Base-by-base conservation (phyloP, 331 rosid genomes). In the Telfairia occidentalis region DNA sequence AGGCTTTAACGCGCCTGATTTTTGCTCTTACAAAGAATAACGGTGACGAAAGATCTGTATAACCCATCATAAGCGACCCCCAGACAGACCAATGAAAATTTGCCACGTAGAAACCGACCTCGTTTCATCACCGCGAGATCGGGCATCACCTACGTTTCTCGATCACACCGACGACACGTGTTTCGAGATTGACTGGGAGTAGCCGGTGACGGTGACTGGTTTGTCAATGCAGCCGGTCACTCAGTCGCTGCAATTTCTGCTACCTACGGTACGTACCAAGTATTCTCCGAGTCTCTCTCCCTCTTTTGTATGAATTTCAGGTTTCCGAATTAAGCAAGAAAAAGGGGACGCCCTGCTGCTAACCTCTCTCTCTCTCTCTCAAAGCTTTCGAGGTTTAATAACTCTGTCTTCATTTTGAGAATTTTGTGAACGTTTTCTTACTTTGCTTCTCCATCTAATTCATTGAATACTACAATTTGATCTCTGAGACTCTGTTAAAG, bases 311-410 rank as follows among this genome's bases (percentile, higher is more conserved):
- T 18, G 53, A 32, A 69, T 85, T 83, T 73, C 70, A 30, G 80
- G 76, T 78, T 80, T 54, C 54, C 55, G 50, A 76, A 79, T 78
- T 79, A 52, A 78, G 72, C 71, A 61, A 75, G 67, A 73, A 73
- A 34, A 38, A 71, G 42, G 5, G 24, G 52, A 79, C 79, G n/a
- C n/a, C n/a, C n/a, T n/a, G n/a, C n/a, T n/a, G n/a, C n/a, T n/a
- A n/a, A n/a, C n/a, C n/a, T 72, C 81, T 80, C 78, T 61, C 83
- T 78, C 75, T 48, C 83, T 59, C 87, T 78, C 81, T 90, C 84
- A 21, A 78, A 75, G 26, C 9, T 26, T 43, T 75, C 57, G 43
- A 43, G 38, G 52, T 26, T 84, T 78, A n/a, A 28, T 38, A 67
- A 71, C 35, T 8, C n/a, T 73, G 61, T 69, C 13, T 13, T 2